These are phyloP conservation scores for Ceratobasidium sp. DNA, from an alignment of 1,284 basidiomycete species.

Conservation along the genomic window DNA sequence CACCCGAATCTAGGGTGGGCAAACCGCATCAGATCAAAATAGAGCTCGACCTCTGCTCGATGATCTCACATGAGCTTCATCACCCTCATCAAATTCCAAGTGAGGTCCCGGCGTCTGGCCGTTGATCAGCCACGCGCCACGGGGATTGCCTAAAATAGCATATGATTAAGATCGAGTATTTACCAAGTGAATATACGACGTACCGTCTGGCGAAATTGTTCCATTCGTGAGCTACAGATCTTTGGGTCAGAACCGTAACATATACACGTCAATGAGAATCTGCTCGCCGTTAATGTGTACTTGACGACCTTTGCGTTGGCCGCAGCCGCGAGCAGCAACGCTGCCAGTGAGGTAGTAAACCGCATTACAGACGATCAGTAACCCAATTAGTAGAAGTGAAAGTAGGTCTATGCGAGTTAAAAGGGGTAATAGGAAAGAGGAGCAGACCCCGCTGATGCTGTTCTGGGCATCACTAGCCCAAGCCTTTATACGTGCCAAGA, in stretches of 20 bases:
- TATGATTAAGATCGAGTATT: neutral
- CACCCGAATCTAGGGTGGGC: conserved; percentile 5
- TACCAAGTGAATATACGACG: neutral
- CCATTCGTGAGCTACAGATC: conserved; percentile 11
- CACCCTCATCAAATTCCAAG: conserved; percentile 39
- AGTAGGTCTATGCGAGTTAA: neutral
- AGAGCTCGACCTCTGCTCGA: conserved; percentile 4
- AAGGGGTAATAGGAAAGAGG: neutral
- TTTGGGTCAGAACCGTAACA: neutral
- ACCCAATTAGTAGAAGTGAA: neutral
- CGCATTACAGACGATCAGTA: neutral
- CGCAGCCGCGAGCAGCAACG: neutral
- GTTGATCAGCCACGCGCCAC: conserved; percentile 25
- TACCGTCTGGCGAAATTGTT: conserved; percentile 26
- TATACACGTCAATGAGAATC: too few relatives aligned
- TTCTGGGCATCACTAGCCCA: neutral
- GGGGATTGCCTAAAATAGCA: conserved; percentile 5
- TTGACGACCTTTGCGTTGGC: conserved; percentile 21
- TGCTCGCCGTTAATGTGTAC: conserved; percentile 27
- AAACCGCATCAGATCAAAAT: neutral
- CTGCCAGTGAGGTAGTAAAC: conserved; percentile 1
- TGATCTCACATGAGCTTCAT: conserved; percentile 34
- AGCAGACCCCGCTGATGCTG: conserved; percentile 9
- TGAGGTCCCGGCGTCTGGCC: conserved; percentile 44
- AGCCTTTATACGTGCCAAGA: neutral